Conservation (phyloP, 441 rosid genomes). For the Arabidopsis hybrid region DNA sequence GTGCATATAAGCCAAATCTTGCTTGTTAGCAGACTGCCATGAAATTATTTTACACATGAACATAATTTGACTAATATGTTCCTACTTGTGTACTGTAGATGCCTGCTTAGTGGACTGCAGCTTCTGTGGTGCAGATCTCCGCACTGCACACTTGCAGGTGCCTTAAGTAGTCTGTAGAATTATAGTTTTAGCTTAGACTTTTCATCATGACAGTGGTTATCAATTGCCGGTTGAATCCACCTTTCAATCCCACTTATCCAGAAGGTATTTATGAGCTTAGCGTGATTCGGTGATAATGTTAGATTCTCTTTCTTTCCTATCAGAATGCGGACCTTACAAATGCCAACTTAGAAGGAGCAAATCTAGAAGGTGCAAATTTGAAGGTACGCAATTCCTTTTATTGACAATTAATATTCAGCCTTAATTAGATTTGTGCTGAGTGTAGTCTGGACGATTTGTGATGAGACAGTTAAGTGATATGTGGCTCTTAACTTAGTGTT, state of each 20-base stretch:
- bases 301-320: conserved; percentile 9
- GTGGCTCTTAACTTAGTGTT: conserved; percentile 2
- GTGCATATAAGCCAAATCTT: conserved; percentile 44
- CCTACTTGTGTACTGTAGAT: conserved; percentile 57
- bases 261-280: conserved; percentile 11
- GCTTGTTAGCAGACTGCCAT: conserved; percentile 14
- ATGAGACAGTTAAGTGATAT: conserved; percentile 8
- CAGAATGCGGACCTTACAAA: conserved; percentile 92
- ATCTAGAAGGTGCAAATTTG: conserved; percentile 92
- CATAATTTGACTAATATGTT: neutral
- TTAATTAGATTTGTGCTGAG: neutral
- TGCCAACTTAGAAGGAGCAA: conserved; percentile 95
- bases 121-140: conserved; percentile 89
- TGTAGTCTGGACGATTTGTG: conserved; percentile 3
- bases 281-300: conserved; percentile 13
- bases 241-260: neutral
- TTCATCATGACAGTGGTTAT: conserved; percentile 11
- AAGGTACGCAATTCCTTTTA: conserved; percentile 56
- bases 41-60: conserved; percentile 26
- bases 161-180: conserved; percentile 5
- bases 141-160: conserved; percentile 94
- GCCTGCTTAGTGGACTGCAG: conserved; percentile 85
- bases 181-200: conserved; percentile 12
- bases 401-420: neutral
- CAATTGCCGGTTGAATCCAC: neutral